Conservation (phyloP, 345 rosid genomes). For the Citrus inodora region DNA sequence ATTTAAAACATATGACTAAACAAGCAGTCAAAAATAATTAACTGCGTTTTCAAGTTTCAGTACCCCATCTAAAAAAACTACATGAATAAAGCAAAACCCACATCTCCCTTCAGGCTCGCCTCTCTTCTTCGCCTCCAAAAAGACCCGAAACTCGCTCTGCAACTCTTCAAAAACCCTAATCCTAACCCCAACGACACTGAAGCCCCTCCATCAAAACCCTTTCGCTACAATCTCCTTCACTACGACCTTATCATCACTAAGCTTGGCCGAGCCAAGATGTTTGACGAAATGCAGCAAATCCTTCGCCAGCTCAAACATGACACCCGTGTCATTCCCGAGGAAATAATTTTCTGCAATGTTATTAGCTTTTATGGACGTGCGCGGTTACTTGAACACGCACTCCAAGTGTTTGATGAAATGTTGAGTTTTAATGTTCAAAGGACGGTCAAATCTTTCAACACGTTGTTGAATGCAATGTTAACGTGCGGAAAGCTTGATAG, state of each 20-base stretch:
- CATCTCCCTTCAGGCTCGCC: too few relatives aligned
- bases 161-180: conserved; percentile 47
- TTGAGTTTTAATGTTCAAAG: conserved; percentile 48
- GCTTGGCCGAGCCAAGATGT: conserved; percentile 79
- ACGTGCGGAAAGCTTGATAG: conserved; percentile 38
- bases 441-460: conserved; percentile 57
- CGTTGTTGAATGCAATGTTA: conserved; percentile 28
- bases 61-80: too few relatives aligned
- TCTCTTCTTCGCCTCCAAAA: conserved; percentile 8
- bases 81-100: too few relatives aligned
- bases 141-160: conserved; percentile 60
- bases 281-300: conserved; percentile 53
- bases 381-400: conserved; percentile 42
- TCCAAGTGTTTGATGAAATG: conserved; percentile 63
- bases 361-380: conserved; percentile 58
- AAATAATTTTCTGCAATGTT: conserved; percentile 61
- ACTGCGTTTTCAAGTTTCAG: too few relatives aligned
- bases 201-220: not conserved
- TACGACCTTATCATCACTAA: conserved; percentile 77
- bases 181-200: conserved; percentile 8
- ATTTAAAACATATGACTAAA: too few relatives aligned
- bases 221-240: conserved; percentile 48
- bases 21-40: too few relatives aligned
- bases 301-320: conserved; percentile 59
- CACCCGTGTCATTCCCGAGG: conserved; percentile 42